Evolutionary conservation across 2,329 filamentous ascomycete species (phyloP).

Genomic region (Arthrobotrys sinensis): DNA sequence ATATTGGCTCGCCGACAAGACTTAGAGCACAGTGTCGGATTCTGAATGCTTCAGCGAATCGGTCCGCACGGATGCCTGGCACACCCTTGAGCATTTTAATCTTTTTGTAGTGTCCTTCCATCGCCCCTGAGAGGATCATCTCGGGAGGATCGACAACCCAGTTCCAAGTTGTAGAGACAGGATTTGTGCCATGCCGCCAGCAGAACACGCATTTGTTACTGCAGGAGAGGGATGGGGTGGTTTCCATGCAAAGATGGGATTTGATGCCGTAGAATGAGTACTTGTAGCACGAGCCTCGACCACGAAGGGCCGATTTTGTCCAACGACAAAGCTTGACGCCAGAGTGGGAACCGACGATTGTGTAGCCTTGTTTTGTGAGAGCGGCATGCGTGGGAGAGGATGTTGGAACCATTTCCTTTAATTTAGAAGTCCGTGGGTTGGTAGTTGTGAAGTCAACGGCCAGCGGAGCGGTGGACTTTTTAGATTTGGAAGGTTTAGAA

Average conservation of each 20-base stretch:
- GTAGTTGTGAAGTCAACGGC: constrained; percentile 87
- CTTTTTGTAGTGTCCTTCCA: constrained; percentile 93
- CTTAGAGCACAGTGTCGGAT: constrained; percentile 94
- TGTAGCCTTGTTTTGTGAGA: constrained; percentile 95
- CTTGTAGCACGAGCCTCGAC: constrained; percentile 96
- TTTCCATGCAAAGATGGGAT: constrained; percentile 98
- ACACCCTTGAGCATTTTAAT: constrained; percentile 97
- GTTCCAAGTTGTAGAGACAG: constrained; percentile 95
- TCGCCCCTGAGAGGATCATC: constrained; percentile 89
- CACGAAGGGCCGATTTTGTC: constrained; percentile 96
- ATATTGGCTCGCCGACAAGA: constrained; percentile 97
- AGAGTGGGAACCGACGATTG: constrained; percentile 93
- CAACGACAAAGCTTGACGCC: constrained; percentile 82
- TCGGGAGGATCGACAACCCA: constrained; percentile 95
- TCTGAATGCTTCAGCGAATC: constrained; percentile 91
- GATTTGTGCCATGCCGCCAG: constrained; percentile 98
- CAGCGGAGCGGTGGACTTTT: constrained; percentile 72
- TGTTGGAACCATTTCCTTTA: constrained; percentile 95
- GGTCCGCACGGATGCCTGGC: constrained; percentile 89
- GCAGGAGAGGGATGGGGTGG: constrained; percentile 93
- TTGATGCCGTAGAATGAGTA: constrained; percentile 97
- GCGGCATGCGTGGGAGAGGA: constrained; percentile 89
- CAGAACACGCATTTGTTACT: constrained; percentile 99
- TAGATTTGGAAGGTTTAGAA: constrained; percentile 73
- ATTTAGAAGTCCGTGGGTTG: constrained; percentile 69